These are phyloP conservation scores for Striga asiatica DNA, from an alignment of 257 asterid species.

Conservation along the genomic window DNA sequence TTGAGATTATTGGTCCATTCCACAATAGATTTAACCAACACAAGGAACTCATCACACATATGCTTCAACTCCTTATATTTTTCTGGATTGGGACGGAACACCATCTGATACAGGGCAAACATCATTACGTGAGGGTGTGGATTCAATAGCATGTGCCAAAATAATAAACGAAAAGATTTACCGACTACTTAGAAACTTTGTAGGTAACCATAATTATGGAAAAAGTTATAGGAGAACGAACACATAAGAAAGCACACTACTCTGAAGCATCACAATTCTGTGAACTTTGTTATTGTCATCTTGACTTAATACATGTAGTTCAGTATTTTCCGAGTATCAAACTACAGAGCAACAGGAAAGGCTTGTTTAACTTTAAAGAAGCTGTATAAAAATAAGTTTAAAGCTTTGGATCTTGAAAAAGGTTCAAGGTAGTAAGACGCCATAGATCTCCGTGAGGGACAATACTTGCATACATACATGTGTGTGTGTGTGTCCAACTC, in stretches of 20 bases:
- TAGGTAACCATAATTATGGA: not conserved
- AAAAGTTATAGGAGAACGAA: not conserved
- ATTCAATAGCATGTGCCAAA: not conserved
- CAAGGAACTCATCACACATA: conserved; percentile 42
- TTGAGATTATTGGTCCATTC: conserved; percentile 33
- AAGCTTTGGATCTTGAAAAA: not conserved
- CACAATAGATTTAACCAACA: conserved; percentile 25
- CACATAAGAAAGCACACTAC: not conserved
- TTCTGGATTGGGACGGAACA: conserved; percentile 63
- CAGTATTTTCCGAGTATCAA: not conserved
- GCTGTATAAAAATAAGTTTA: no score
- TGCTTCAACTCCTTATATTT: conserved; percentile 52
- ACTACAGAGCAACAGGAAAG: not conserved
- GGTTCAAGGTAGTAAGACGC: not conserved
- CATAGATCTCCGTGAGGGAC: not conserved
- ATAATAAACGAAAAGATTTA: not conserved
- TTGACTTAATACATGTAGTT: not conserved
- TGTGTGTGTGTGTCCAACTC: not conserved
- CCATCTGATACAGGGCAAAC: conserved; percentile 37
- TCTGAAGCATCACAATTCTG: conserved; percentile 8
- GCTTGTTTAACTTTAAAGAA: no score
- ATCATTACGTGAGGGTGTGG: conserved; percentile 2
- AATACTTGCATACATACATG: not conserved
- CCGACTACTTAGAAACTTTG: not conserved
- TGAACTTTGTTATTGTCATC: not conserved